Evolutionary conservation across 1,284 basidiomycete species (phyloP), one percentile per base, ranked within the genome.

Genomic region (Ceratobasidium sp.): DNA sequence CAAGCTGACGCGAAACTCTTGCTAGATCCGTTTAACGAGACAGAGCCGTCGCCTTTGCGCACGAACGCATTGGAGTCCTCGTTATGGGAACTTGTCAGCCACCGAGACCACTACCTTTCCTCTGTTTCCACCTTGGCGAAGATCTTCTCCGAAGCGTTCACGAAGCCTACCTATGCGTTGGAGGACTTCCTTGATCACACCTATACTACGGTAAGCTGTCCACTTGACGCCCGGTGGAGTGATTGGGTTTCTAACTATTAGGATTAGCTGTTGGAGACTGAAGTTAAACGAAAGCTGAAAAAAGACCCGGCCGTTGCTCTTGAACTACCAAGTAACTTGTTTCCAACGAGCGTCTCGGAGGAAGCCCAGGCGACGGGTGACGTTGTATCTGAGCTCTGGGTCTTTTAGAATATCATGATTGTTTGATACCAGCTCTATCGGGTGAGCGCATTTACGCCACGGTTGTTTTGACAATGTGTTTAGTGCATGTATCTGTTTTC

Each of bases 171-270:
- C 33, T 99, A 97, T 83, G 86, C 89, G 33, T 89, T 98, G 87
- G 98, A 99, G 79, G 98, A 99, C 82, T 99, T 99, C 82, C 83
- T 99, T 80, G 98, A 99, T 83, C 96, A 99, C 82, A 95, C 95
- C 0, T 99, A 98, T 75, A 60, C 48, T 17, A 69, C 54, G 65
- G 57, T 72, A 15, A 69, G 75, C 50, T 74, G 57, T 41, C 45
- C 27, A 36, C 1, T n/a, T 62, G 66, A 36, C 96, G 98, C 82
- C 95, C 0, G 99, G 98, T 75, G 60, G 45, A 19, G 67, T 51
- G 65, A 56, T 72, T 14, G 66, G 75, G 48, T 74, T 57, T 44
- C 45, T 44, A 7, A 1, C n/a, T 62, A 41, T 72, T 74, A 29
- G 62, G 63, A 50, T 69, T 80, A 97, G 93, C 86, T 99, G 44